These are phyloP conservation scores for Rhododendron ovatum DNA, from an alignment of 148 eudicot species.

Conservation along the genomic window DNA sequence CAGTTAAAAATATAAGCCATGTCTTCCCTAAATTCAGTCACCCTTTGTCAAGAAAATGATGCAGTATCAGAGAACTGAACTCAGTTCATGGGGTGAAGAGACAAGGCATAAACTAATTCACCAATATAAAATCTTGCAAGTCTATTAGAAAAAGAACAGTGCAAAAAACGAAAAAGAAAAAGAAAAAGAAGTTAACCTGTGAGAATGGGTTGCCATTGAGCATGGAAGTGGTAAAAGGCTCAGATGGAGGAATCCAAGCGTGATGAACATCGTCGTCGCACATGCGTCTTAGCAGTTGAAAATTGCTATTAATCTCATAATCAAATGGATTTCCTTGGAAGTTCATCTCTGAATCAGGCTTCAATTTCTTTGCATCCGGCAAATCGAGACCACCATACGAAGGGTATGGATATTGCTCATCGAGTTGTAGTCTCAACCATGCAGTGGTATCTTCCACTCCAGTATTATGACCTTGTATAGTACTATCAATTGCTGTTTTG, in stretches of 20 bases:
- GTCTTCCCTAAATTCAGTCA: conserved; percentile 1
- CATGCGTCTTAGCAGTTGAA: conserved; percentile 52
- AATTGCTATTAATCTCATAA: conserved; percentile 52
- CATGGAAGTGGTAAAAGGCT: conserved; percentile 51
- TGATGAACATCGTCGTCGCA: conserved; percentile 45
- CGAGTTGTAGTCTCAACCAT: conserved; percentile 59
- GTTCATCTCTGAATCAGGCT: conserved; percentile 35
- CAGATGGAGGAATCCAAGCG: conserved; percentile 55
- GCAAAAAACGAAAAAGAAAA: not conserved
- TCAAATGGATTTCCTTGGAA: conserved; percentile 50
- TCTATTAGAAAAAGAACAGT: not conserved
- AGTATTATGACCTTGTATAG: conserved; percentile 34
- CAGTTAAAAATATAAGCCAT: not conserved
- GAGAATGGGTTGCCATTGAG: conserved; percentile 50
- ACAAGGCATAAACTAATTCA: not conserved
- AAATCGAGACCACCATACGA: conserved; percentile 42
- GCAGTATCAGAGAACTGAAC: not conserved
- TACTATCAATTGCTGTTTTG: conserved; percentile 43
- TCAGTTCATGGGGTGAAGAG: not conserved
- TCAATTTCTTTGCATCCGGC: conserved; percentile 43
- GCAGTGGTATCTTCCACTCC: conserved; percentile 40
- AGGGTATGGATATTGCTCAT: conserved; percentile 59
- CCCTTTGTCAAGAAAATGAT: not conserved
- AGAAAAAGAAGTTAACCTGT: conserved; percentile 36
- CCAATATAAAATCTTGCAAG: not conserved